Evolutionary conservation across 192 early-diverging fungal genomes (phyloP), one percentile per base, ranked within the genome.

Genomic region (Rhizoclosmatium sp.): DNA sequence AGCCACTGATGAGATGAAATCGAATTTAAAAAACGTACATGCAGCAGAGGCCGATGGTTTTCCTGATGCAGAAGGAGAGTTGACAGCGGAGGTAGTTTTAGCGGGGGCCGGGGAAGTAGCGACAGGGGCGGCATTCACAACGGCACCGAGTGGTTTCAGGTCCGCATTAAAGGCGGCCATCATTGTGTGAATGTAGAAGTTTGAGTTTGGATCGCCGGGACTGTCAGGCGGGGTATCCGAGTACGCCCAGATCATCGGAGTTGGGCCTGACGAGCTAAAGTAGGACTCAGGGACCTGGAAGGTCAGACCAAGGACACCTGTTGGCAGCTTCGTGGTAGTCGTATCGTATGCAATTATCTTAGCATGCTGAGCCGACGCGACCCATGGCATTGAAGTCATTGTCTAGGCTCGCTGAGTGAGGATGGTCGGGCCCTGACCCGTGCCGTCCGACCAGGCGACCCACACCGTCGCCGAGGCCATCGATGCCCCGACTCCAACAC

Each of bases 381-480:
- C 47, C 1, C 44, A 0, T 0, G 84, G 84, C 14, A 65, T 4
- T 19, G 21, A 3, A n/a, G 69, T 41, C n/a, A 78, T 76, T 0
- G 66, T 68, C 12, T 70, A 39, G 9, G 41, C 74, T 19, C 84
- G 81, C 64, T 70, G 80, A n/a, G 71, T 46, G 46, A 86, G 19
- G 14, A 65, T 65, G 65, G 60, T 40, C 31, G 65, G 70, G 9
- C 58, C 67, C 21, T 69, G 69, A 3, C 71, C 71, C 54, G 9
- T 9, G 9, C 10, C 54, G 69, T 78, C 72, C 21, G 23, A 31
- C 66, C 68, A 86, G 14, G 56, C 80, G 19, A 86, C 76, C 41
- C 60, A 74, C 65, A 86, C 74, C n/a, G 54, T 66, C 2, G 81
- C 69, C 2, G 58, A 49, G 7, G 51, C 49, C 78, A 80, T 80